phyloP scores from a whole-genome alignment of 208 protist genomes.

The Trypanosoma congolense region DNA sequence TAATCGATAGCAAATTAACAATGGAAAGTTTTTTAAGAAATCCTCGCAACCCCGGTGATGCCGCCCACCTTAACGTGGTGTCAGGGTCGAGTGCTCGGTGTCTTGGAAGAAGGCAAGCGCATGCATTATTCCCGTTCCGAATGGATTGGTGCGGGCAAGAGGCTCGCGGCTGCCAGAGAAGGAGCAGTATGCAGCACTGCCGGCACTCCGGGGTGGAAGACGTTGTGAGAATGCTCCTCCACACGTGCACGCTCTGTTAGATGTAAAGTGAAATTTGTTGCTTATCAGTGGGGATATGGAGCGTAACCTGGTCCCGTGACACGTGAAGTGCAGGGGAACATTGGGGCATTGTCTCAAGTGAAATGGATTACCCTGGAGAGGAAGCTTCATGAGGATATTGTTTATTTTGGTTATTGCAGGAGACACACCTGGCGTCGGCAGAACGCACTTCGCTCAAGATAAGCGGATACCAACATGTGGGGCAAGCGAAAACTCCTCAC shows the following conservation, averaged over 20 bases:
- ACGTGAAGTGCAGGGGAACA: constrained; percentile 11
- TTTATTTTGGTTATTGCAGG: constrained; percentile 9
- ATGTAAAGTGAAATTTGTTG: neutral
- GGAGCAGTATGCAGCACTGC: constrained; percentile 2
- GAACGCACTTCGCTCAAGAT: constrained; percentile 12
- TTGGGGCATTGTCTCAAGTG: constrained; percentile 1
- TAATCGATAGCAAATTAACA: too few relatives aligned
- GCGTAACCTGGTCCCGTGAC: constrained; percentile 1
- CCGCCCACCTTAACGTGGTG: constrained; percentile 9
- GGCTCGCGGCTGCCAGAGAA: constrained; percentile 16
- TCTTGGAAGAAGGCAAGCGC: constrained; percentile 14
- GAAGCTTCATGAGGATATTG: constrained; percentile 5
- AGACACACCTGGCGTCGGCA: neutral
- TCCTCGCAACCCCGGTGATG: constrained; percentile 5
- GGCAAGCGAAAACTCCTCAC: constrained; percentile 4
- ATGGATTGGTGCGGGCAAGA: neutral
- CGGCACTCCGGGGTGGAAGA: constrained; percentile 12
- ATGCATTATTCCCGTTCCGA: neutral
- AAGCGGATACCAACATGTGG: constrained; percentile 16
- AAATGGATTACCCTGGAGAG: constrained; percentile 5
- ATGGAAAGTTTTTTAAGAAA: too few relatives aligned
- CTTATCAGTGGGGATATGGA: constrained; percentile 3
- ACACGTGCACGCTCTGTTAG: constrained; percentile 10
- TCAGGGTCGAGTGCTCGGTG: constrained; percentile 6
- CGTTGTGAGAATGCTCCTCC: constrained; percentile 1